These are phyloP conservation scores for Camillea tinctor DNA, from an alignment of 2,329 filamentous ascomycete species.

Conservation along the genomic window DNA sequence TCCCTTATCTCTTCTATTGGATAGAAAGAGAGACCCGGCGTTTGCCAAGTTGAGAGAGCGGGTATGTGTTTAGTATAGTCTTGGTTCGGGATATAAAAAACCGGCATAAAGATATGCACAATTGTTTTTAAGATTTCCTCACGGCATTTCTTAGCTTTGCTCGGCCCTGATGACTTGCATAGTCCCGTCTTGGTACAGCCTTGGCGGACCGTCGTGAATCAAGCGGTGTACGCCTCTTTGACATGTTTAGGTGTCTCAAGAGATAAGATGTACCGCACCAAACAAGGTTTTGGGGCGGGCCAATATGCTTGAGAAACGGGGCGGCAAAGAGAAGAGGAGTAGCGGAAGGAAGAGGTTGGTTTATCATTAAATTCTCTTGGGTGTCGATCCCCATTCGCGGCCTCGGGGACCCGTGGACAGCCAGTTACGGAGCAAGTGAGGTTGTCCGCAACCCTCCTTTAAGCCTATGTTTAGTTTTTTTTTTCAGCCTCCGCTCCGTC, in stretches of 20 bases:
- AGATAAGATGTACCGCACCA: not conserved
- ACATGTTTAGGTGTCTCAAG: not conserved
- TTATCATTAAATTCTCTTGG: not conserved
- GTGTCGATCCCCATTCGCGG: not conserved
- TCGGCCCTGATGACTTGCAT: constrained; percentile 16
- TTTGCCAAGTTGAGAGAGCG: no score
- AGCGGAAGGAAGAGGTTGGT: not conserved
- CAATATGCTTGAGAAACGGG: not conserved
- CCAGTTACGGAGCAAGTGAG: not conserved
- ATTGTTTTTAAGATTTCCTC: not conserved
- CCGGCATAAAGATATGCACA: not conserved
- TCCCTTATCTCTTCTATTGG: no score
- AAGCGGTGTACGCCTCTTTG: constrained; percentile 1
- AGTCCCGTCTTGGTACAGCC: constrained; percentile 12
- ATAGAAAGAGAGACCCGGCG: no score
- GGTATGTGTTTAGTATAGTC: not conserved
- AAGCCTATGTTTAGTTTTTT: not conserved
- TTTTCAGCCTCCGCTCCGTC: not conserved
- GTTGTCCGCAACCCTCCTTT: not conserved
- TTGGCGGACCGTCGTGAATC: constrained; percentile 4
- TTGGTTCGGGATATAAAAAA: not conserved
- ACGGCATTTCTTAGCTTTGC: not conserved
- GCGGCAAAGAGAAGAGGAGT: not conserved
- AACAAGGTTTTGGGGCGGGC: not conserved
- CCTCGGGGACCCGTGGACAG: no score